Conservation (phyloP, 2,329 filamentous ascomycete genomes). For the Intubia oerlemansii region DNA sequence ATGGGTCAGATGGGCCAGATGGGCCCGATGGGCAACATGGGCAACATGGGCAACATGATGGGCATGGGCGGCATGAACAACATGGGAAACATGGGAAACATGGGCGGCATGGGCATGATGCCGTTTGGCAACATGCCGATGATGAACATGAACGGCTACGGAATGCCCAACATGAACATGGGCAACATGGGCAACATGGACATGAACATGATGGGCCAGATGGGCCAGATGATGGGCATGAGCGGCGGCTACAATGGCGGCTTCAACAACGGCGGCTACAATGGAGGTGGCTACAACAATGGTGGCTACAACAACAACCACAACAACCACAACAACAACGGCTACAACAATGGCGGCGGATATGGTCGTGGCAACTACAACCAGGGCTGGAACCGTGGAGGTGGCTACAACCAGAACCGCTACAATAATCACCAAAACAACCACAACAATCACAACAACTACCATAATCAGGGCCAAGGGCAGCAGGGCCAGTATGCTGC, state of each 20-base stretch:
- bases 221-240: conserved; percentile 13
- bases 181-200: conserved; percentile 7
- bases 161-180: conserved; percentile 18
- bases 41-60: conserved; percentile 20
- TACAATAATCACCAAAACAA: conserved; percentile 1
- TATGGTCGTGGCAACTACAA: conserved; percentile 1
- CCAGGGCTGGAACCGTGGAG: background rate
- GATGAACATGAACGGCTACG: conserved; percentile 14
- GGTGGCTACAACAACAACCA: background rate
- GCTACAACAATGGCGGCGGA: conserved; percentile 4
- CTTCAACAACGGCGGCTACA: background rate
- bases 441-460: conserved; percentile 1
- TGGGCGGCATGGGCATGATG: conserved; percentile 20
- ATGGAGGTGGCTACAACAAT: conserved; percentile 1
- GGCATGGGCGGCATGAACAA: conserved; percentile 13
- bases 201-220: conserved; percentile 10
- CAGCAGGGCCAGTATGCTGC: no score
- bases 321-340: conserved; percentile 1
- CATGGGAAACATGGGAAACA: conserved; percentile 22
- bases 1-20: conserved; percentile 1
- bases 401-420: background rate
- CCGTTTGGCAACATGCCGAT: conserved; percentile 1
- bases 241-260: conserved; percentile 10
- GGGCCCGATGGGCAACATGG: no score
- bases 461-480: no score